A percentile compares a stretch with the other conserved stretches of the same genome.
Evolutionary conservation across 352 stramenopile genomes (phyloP).

Genomic region (Phytopythium vexans): DNA sequence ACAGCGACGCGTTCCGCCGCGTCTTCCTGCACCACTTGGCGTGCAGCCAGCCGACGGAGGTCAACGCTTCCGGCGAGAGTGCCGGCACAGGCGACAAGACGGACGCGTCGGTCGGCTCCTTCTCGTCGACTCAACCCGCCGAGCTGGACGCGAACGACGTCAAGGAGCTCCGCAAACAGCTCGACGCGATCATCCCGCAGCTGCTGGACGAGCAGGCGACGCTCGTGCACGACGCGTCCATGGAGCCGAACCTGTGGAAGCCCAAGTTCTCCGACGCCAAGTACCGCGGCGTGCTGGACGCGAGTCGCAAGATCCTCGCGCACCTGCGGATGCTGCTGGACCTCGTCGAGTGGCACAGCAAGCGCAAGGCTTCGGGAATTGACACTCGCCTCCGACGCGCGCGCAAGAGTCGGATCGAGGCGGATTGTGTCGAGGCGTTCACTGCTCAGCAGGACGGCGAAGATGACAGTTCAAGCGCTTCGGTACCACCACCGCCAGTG

Average conservation of each 20-base stretch:
- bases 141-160: conserved; percentile 20
- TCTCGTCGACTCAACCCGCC: neutral
- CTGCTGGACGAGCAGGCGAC: conserved; percentile 43
- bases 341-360: conserved; percentile 58
- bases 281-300: conserved; percentile 37
- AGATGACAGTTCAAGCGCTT: neutral
- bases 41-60: conserved; percentile 15
- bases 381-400: conserved; percentile 23
- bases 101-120: neutral
- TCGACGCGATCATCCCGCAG: conserved; percentile 30
- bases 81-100: too few relatives aligned
- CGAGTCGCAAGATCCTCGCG: conserved; percentile 47
- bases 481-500: too few relatives aligned
- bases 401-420: conserved; percentile 25
- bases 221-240: conserved; percentile 46
- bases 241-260: conserved; percentile 57
- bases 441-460: conserved; percentile 21
- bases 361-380: conserved; percentile 11
- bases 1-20: conserved; percentile 34
- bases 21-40: conserved; percentile 58
- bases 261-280: conserved; percentile 49
- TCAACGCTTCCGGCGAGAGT: conserved; percentile 5
- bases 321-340: conserved; percentile 61
- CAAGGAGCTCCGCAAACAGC: conserved; percentile 34
- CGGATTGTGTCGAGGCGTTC: conserved; percentile 22